Base-by-base conservation (phyloP, 805 yeast genomes). In the Maudiozyma bulderi region DNA sequence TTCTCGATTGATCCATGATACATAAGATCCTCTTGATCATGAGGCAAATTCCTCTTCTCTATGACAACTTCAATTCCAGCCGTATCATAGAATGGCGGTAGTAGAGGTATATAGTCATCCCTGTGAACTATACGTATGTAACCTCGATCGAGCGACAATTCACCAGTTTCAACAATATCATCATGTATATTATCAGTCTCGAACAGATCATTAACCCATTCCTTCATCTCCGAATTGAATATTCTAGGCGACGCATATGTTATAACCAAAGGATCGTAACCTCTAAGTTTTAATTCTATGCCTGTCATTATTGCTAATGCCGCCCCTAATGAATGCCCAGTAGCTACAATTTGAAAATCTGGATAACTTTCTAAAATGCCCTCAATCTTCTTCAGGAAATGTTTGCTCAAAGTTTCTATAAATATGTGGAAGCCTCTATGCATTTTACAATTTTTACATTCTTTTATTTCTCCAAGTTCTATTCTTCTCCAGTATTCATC, bases 311-410 rank as follows among this genome's bases (percentile, higher is more conserved):
- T 65, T 1, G 89, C 82, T 46, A 83, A 62, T 0, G 90, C 89
- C 6, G 82, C 95, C 3, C 89, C 90, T 40, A 86, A 64, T 0
- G 93, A 86, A 64, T 86, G 95, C 0, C 95, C 95, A 1, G 81
- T 69, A 1, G 82, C 71, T 1, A 76, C 71, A 5, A 84, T 50
- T 20, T 69, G 60, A 59, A 80, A 82, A 28, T 71, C 73, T 0
- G 80, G 76, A 56, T 73, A 65, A 15, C 67, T 57, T 9, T 61
- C 50, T 20, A 67, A 60, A 15, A 73, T 56, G 1, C 55, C 52
- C 11, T 64, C 56, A 1, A 81, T 66, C 7, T 58, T 63, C 8
- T 65, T 53, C 35, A 76, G 59, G 34, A 75, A 68, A 9, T 64
- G 55, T 2, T 59, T 64, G 44, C 73, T 68, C 51, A 78, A 71